These are phyloP conservation scores for Sphagnum tenellum DNA, from an alignment of 225 moss, liverwort and hornwort species.

Conservation along the genomic window DNA sequence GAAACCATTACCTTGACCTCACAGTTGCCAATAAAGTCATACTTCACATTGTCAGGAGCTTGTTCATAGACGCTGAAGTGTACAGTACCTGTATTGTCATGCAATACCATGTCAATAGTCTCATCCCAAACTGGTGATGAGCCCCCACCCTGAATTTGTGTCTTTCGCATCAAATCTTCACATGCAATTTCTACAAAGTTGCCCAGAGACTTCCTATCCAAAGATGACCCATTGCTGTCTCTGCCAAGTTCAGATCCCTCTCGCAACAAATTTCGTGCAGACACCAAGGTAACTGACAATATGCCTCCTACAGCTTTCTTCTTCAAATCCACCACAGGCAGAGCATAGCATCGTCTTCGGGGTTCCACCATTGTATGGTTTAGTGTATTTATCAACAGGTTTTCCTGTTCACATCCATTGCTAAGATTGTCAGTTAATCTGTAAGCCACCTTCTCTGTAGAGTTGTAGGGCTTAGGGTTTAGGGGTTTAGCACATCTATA, in stretches of 20 bases:
- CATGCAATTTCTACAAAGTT: constrained; percentile 74
- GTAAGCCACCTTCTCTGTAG: too few relatives aligned
- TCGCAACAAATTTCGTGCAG: constrained; percentile 54
- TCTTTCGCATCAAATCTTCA: constrained; percentile 84
- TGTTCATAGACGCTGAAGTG: constrained; percentile 78
- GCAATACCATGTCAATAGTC: constrained; percentile 80
- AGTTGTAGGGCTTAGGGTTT: too few relatives aligned
- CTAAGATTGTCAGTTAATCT: neutral
- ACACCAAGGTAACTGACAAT: constrained; percentile 37
- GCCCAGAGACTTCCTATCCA: constrained; percentile 30
- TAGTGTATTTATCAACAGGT: constrained; percentile 30
- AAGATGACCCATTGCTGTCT: constrained; percentile 25
- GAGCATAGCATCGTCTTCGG: constrained; percentile 33
- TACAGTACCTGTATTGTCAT: constrained; percentile 67
- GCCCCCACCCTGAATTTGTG: constrained; percentile 43
- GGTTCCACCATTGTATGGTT: constrained; percentile 46
- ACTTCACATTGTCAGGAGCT: constrained; percentile 69
- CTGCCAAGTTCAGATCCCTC: constrained; percentile 12
- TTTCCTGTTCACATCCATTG: constrained; percentile 18
- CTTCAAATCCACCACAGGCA: constrained; percentile 36
- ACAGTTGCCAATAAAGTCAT: constrained; percentile 80
- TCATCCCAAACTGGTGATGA: constrained; percentile 63
- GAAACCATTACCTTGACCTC: constrained; percentile 64
- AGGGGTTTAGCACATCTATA: too few relatives aligned
- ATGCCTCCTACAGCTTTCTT: constrained; percentile 42